These are phyloP conservation scores for Sphagnum fallax DNA, from an alignment of 228 moss, liverwort and hornwort genomes.

Conservation along the genomic window DNA sequence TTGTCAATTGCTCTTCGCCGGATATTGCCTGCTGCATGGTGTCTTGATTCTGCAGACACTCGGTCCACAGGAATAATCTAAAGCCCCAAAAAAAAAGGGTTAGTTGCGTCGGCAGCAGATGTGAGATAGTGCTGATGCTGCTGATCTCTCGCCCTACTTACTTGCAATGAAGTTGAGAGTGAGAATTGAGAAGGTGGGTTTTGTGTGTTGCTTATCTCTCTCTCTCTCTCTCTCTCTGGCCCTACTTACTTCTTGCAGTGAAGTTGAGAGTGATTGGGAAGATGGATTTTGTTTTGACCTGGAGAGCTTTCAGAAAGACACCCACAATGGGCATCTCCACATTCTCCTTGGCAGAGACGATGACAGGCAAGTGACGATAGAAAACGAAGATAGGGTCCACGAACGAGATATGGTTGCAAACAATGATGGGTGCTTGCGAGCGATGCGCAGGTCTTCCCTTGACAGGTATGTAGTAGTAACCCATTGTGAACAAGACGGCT, in stretches of 20 bases:
- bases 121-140: neutral
- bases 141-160: too few relatives aligned
- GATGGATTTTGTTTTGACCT: slow-evolving; percentile 13
- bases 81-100: neutral
- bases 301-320: slow-evolving; percentile 52
- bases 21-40: slow-evolving; percentile 47
- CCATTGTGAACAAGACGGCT: slow-evolving; percentile 38
- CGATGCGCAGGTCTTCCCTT: slow-evolving; percentile 44
- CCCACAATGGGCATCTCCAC: slow-evolving; percentile 68
- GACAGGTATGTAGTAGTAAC: slow-evolving; percentile 37
- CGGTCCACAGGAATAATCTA: slow-evolving; percentile 63
- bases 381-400: slow-evolving; percentile 62
- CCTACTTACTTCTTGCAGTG: too few relatives aligned
- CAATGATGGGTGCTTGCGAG: slow-evolving; percentile 41
- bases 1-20: slow-evolving; percentile 49
- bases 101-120: neutral
- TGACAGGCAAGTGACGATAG: slow-evolving; percentile 57
- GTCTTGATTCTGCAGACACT: slow-evolving; percentile 39
- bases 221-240: too few relatives aligned
- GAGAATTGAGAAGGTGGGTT: neutral
- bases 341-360: slow-evolving; percentile 58
- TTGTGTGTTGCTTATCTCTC: too few relatives aligned
- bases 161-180: too few relatives aligned
- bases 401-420: slow-evolving; percentile 57
- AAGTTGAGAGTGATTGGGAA: neutral